phyloP scores from a whole-genome alignment of 2,329 filamentous ascomycete species.

The Diaporthe sp. region DNA sequence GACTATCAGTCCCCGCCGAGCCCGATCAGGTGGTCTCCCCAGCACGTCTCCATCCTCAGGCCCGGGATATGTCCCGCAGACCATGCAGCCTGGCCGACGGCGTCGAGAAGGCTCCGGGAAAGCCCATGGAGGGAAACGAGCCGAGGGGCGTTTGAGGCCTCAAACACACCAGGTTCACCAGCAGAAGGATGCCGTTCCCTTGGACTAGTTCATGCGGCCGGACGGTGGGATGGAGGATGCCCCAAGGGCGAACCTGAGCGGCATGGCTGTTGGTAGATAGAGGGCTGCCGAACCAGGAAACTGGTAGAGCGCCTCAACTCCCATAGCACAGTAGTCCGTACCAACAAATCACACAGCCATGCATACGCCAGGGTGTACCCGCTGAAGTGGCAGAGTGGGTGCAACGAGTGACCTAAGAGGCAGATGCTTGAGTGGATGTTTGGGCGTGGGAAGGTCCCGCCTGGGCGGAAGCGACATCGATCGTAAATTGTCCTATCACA shows the following conservation, averaged over 20 bases:
- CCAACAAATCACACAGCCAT: constrained; percentile 11
- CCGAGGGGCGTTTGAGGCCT: background rate
- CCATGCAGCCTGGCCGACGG: constrained; percentile 41
- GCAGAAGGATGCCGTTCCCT: constrained; percentile 24
- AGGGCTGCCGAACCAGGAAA: background rate
- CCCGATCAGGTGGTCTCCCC: constrained; percentile 12
- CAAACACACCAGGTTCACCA: constrained; percentile 20
- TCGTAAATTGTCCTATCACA: constrained; percentile 41
- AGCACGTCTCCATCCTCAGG: constrained; percentile 13
- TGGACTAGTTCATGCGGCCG: constrained; percentile 18
- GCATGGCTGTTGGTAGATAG: constrained; percentile 11
- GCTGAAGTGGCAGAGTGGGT: constrained; percentile 21
- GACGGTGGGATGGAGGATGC: constrained; percentile 9
- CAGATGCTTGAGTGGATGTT: background rate
- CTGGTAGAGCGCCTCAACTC: constrained; percentile 14
- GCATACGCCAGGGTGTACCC: constrained; percentile 15
- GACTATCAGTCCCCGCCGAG: constrained; percentile 29
- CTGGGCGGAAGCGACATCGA: constrained; percentile 27
- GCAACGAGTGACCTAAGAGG: background rate
- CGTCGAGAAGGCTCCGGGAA: constrained; percentile 7
- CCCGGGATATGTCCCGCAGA: constrained; percentile 8
- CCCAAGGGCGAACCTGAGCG: background rate
- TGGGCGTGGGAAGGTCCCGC: constrained; percentile 23
- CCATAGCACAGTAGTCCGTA: constrained; percentile 17
- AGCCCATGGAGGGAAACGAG: background rate